phyloP scores from a whole-genome alignment of 2,329 filamentous ascomycete genomes.

The Penicillium hordei region DNA sequence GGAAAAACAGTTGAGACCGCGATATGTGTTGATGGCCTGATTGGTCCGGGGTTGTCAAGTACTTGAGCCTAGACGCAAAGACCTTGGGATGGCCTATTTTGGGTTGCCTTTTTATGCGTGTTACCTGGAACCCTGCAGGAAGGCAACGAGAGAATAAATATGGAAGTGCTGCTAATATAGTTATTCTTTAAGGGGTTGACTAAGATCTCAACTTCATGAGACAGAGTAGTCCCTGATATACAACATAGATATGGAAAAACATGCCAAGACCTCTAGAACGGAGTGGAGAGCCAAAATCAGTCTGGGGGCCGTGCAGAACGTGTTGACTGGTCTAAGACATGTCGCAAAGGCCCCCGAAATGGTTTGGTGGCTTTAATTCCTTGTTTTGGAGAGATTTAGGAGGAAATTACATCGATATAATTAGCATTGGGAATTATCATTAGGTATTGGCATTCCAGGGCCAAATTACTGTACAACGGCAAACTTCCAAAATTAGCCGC shows the following conservation, averaged over 20 bases:
- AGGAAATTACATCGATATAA: constrained; percentile 2
- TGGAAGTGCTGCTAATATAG: background rate
- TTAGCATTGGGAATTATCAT: background rate
- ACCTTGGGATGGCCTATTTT: background rate
- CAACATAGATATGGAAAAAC: background rate
- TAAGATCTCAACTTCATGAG: background rate
- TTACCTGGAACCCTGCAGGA: background rate
- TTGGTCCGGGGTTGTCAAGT: background rate
- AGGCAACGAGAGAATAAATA: background rate
- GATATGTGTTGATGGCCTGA: background rate
- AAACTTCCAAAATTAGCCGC: constrained; percentile 9
- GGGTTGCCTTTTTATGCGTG: background rate
- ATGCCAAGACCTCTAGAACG: constrained; percentile 11
- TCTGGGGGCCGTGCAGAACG: background rate
- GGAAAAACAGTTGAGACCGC: background rate
- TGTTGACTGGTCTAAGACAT: constrained; percentile 8
- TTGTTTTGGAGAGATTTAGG: background rate
- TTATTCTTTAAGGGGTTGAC: background rate
- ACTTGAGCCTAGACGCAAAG: background rate
- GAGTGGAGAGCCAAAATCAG: constrained; percentile 5
- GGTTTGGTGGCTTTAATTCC: background rate
- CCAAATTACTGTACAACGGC: constrained; percentile 3
- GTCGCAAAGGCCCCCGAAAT: background rate
- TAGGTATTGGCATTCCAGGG: background rate
- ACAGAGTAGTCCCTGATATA: background rate